These are phyloP conservation scores for Jamesozyma spencerorum DNA, from an alignment of 805 yeast genomes.

Conservation along the genomic window DNA sequence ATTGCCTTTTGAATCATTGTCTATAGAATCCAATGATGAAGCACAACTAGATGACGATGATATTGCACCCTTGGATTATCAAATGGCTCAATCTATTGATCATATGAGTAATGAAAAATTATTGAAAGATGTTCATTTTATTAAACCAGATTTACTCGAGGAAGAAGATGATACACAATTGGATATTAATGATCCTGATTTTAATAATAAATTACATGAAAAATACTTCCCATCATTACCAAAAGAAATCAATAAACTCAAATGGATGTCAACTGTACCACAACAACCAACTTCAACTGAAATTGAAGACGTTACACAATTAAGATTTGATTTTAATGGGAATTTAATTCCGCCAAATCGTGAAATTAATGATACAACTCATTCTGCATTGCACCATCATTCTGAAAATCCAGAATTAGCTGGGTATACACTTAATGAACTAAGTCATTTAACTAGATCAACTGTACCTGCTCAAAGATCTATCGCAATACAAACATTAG, in stretches of 20 bases:
- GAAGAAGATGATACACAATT: constrained; percentile 28
- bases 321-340: constrained; percentile 86
- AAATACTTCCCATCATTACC: constrained; percentile 89
- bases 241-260: constrained; percentile 64
- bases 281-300: constrained; percentile 44
- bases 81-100: constrained; percentile 38
- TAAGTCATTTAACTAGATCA: constrained; percentile 71
- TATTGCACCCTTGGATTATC: constrained; percentile 40
- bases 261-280: constrained; percentile 60
- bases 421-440: constrained; percentile 81
- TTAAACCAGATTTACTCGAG: constrained; percentile 31
- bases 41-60: constrained; percentile 47
- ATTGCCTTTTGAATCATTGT: no score
- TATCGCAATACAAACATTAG: constrained; percentile 76
- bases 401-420: constrained; percentile 81
- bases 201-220: constrained; percentile 67
- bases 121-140: constrained; percentile 51
- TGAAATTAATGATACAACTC: constrained; percentile 40
- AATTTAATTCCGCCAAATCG: constrained; percentile 54
- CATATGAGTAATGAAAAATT: constrained; percentile 37
- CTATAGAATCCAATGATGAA: constrained; percentile 37
- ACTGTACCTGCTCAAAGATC: constrained; percentile 78
- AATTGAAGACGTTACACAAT: constrained; percentile 46
- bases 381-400: constrained; percentile 82
- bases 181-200: constrained; percentile 69